These are phyloP conservation scores for Colletotrichum karsti DNA, from an alignment of 2,329 filamentous ascomycete genomes.

Conservation along the genomic window DNA sequence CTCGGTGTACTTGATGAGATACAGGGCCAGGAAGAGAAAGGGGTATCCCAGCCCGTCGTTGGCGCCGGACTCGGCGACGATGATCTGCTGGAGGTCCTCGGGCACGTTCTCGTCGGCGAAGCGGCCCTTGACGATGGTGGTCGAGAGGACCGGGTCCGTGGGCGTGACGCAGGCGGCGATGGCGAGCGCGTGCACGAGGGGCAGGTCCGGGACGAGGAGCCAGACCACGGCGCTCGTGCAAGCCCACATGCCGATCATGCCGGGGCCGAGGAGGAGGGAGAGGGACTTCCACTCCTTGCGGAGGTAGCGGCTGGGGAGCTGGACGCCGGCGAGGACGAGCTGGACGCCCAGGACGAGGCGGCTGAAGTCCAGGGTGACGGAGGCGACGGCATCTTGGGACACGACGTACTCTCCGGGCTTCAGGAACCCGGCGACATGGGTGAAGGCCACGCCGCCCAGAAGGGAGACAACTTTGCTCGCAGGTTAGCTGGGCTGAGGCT, in stretches of 20 bases:
- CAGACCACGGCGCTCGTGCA: constrained; percentile 80
- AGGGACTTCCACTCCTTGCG: constrained; percentile 81
- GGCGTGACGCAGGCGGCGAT: constrained; percentile 90
- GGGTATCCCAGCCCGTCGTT: constrained; percentile 93
- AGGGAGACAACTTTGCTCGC: constrained; percentile 77
- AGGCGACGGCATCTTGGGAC: constrained; percentile 67
- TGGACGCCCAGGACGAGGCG: constrained; percentile 90
- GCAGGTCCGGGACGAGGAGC: constrained; percentile 76
- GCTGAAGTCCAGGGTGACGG: constrained; percentile 82
- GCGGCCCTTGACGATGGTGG: constrained; percentile 91
- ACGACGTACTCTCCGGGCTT: constrained; percentile 77
- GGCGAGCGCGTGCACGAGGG: constrained; percentile 80
- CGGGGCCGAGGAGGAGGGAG: constrained; percentile 78
- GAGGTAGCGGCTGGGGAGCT: constrained; percentile 86
- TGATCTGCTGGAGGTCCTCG: constrained; percentile 80
- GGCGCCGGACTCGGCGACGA: constrained; percentile 83
- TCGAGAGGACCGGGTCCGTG: constrained; percentile 87
- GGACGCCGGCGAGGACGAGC: constrained; percentile 86
- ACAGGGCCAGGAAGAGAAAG: constrained; percentile 85
- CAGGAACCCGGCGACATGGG: constrained; percentile 78
- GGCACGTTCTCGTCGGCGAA: constrained; percentile 94
- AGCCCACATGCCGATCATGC: constrained; percentile 90
- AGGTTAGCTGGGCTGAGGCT: not conserved
- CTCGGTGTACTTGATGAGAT: constrained; percentile 80
- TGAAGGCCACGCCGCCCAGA: constrained; percentile 80